phyloP scores from a whole-genome alignment of 1,284 basidiomycete species.

The Inonotus obliquus region DNA sequence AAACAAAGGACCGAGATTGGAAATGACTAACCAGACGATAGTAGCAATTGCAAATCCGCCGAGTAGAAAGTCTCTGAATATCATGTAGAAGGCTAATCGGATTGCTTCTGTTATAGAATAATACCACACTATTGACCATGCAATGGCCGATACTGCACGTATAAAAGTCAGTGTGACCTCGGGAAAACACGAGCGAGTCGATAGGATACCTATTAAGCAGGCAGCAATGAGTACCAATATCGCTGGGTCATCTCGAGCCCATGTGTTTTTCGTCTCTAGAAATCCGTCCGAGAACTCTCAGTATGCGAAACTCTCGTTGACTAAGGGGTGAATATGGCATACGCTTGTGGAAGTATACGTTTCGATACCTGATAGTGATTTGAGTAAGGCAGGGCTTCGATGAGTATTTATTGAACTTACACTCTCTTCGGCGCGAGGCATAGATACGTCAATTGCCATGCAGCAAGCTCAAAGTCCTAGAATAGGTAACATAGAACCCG shows the following conservation, averaged over 20 bases:
- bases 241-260: conserved; percentile 94
- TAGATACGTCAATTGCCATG: conserved; percentile 90
- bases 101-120: conserved; percentile 53
- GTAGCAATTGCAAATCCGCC: conserved; percentile 72
- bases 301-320: not conserved
- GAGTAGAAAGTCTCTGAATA: conserved; percentile 82
- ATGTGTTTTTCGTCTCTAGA: conserved; percentile 94
- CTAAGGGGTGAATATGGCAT: conserved; percentile 24
- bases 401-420: conserved; percentile 44
- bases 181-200: not conserved
- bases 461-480: conserved; percentile 84
- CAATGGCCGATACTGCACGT: conserved; percentile 62
- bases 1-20: no score
- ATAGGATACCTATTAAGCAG: conserved; percentile 62
- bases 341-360: conserved; percentile 93
- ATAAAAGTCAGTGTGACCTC: conserved; percentile 4
- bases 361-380: conserved; percentile 59
- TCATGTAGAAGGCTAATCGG: conserved; percentile 71
- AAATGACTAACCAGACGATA: conserved; percentile 57
- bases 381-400: conserved; percentile 7
- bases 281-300: conserved; percentile 14
- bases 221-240: conserved; percentile 81
- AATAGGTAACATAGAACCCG: not conserved
- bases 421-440: conserved; percentile 88
- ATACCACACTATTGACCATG: conserved; percentile 84